A percentile compares a stretch with the other conserved stretches of the same genome.
Conservation (phyloP, 768 basidiomycete genomes). For the Phylloporus arenicola region DNA sequence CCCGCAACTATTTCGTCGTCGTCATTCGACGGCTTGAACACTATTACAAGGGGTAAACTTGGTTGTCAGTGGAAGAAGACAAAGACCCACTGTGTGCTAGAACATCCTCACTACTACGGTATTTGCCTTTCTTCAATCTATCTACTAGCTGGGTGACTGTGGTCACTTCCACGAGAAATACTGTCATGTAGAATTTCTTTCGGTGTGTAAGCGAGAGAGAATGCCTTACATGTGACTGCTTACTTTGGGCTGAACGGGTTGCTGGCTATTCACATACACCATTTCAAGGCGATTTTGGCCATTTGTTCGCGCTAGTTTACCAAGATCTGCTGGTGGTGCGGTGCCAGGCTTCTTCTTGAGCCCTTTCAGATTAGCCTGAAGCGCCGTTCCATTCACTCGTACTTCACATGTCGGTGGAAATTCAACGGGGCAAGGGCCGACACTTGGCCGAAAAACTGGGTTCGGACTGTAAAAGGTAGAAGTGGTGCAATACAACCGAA, state of each 20-base stretch:
- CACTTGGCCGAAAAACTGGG: conserved; percentile 47
- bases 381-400: conserved; percentile 65
- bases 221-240: conserved; percentile 9
- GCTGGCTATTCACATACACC: conserved; percentile 86
- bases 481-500: conserved; percentile 86
- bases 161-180: conserved; percentile 79
- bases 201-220: conserved; percentile 32
- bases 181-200: conserved; percentile 89
- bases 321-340: conserved; percentile 80
- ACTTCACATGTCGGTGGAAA: conserved; percentile 92
- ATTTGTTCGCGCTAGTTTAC: conserved; percentile 35
- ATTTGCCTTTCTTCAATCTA: conserved; percentile 62
- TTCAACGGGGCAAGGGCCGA: conserved; percentile 70
- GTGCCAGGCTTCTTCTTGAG: conserved; percentile 95
- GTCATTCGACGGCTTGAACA: conserved; percentile 51
- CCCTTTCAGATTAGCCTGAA: conserved; percentile 79
- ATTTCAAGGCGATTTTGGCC: conserved; percentile 71
- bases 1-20: conserved; percentile 94
- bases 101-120: conserved; percentile 57
- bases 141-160: conserved; percentile 66
- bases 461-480: conserved; percentile 61
- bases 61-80: background rate
- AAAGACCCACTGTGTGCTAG: conserved; percentile 56
- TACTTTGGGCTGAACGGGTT: conserved; percentile 70
- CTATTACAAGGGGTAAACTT: conserved; percentile 32